Evolutionary conservation across 2,329 filamentous ascomycete species (phyloP).

Genomic region (Aspergillus proliferans): DNA sequence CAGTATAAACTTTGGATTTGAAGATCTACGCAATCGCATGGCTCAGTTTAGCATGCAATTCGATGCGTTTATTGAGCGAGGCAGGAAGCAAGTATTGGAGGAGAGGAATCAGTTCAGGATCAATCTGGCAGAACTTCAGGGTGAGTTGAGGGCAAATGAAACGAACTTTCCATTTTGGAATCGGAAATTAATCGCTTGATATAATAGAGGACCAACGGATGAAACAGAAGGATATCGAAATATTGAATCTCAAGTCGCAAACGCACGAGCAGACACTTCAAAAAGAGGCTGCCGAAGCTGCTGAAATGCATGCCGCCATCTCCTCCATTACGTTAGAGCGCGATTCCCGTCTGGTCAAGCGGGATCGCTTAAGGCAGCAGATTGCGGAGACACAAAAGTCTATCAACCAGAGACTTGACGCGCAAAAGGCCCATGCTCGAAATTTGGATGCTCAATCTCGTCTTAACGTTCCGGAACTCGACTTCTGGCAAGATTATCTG

Average conservation of each 20-base stretch:
- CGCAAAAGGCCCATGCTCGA: slow-evolving; percentile 50
- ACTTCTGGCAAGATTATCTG: slow-evolving; percentile 91
- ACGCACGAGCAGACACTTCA: slow-evolving; percentile 52
- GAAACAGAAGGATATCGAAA: slow-evolving; percentile 81
- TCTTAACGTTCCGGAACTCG: slow-evolving; percentile 86
- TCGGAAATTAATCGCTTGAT: neutral
- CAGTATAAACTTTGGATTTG: slow-evolving; percentile 90
- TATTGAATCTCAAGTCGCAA: slow-evolving; percentile 53
- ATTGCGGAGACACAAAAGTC: slow-evolving; percentile 46
- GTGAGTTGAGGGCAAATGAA: slow-evolving; percentile 42
- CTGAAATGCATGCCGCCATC: slow-evolving; percentile 57
- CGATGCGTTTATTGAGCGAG: slow-evolving; percentile 88
- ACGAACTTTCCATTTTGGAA: neutral
- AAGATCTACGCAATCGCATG: slow-evolving; percentile 93
- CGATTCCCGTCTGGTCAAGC: slow-evolving; percentile 49
- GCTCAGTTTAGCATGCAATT: slow-evolving; percentile 83
- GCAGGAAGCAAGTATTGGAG: slow-evolving; percentile 80
- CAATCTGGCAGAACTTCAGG: slow-evolving; percentile 82
- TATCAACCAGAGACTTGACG: slow-evolving; percentile 40
- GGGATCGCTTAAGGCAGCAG: slow-evolving; percentile 51
- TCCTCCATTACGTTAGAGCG: slow-evolving; percentile 51
- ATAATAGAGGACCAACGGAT: slow-evolving; percentile 78
- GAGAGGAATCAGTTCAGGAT: slow-evolving; percentile 92
- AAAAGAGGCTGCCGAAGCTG: slow-evolving; percentile 56
- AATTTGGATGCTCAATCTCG: slow-evolving; percentile 76